Conservation (phyloP, 202 grass and related monocot genomes). For the Dendrocalamus latiflorus region DNA sequence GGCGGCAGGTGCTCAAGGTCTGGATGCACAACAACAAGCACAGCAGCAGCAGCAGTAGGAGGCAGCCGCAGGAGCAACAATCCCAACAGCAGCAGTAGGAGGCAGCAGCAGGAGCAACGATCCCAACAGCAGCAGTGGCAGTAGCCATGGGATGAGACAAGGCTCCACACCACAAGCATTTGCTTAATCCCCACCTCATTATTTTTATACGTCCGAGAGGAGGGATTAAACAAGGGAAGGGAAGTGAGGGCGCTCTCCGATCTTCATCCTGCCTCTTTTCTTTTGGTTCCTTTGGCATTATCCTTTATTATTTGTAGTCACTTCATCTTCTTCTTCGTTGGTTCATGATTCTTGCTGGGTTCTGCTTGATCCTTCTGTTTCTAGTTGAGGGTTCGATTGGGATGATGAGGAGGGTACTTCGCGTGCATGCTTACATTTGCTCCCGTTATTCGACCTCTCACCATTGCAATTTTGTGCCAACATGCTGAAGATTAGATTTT, state of each 20-base stretch:
- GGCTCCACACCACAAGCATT: background rate
- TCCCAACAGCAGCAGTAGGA: constrained; percentile 21
- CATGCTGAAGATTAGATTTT: background rate
- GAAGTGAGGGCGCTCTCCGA: background rate
- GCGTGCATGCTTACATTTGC: background rate
- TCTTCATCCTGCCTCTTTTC: background rate
- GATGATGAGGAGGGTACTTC: background rate
- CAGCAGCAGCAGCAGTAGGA: constrained; percentile 27
- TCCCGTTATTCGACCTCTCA: background rate
- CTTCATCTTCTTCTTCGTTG: constrained; percentile 8
- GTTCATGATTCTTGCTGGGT: constrained; percentile 7
- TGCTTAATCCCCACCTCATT: constrained; percentile 29
- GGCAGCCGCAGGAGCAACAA: constrained; percentile 39
- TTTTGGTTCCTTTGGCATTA: background rate
- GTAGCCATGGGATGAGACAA: constrained; percentile 38
- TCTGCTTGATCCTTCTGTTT: constrained; percentile 7
- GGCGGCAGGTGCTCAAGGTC: constrained; percentile 77
- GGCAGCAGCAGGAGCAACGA: constrained; percentile 18
- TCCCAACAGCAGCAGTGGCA: constrained; percentile 31
- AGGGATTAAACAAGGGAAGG: constrained; percentile 15
- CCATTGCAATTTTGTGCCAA: background rate
- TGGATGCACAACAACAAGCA: constrained; percentile 97
- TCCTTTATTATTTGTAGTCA: constrained; percentile 21
- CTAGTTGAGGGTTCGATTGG: constrained; percentile 5
- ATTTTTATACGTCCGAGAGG: constrained; percentile 25